Evolutionary conservation across 805 yeast genomes (phyloP).

Genomic region (Starmera quercuum): DNA sequence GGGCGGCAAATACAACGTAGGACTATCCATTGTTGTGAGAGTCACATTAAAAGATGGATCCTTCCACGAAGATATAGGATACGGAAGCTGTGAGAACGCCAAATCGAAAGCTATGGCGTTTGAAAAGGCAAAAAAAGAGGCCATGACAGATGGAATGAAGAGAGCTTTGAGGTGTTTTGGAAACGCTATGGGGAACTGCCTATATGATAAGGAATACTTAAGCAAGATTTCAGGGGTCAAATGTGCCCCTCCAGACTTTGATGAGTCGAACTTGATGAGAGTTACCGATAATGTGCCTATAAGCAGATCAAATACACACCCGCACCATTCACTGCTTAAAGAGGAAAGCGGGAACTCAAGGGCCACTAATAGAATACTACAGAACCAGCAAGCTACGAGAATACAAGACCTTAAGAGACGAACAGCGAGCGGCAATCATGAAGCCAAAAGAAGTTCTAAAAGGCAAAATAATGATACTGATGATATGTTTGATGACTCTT

Average conservation of each 20-base stretch:
- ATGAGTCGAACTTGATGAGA: conserved; percentile 32
- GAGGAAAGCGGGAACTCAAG: neutral
- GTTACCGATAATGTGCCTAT: conserved; percentile 14
- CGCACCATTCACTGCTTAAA: neutral
- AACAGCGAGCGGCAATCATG: conserved; percentile 2
- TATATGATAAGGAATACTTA: conserved; percentile 68
- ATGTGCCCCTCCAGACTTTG: conserved; percentile 37
- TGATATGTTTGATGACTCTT: conserved; percentile 44
- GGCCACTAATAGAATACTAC: conserved; percentile 1
- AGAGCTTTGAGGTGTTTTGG: conserved; percentile 77
- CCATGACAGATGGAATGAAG: conserved; percentile 76
- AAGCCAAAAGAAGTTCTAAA: too few species aligned
- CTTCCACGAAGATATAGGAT: conserved; percentile 76
- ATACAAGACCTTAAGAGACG: neutral
- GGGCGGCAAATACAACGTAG: conserved; percentile 47
- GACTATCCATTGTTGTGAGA: conserved; percentile 65
- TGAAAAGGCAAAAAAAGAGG: conserved; percentile 79
- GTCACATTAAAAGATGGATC: conserved; percentile 72
- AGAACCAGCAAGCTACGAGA: neutral
- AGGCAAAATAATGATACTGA: conserved; percentile 13
- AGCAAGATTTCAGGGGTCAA: conserved; percentile 35
- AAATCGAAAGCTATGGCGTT: conserved; percentile 67
- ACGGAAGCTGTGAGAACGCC: conserved; percentile 76
- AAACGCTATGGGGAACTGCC: conserved; percentile 75
- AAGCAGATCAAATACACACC: conserved; percentile 6